Evolutionary conservation across 495 filamentous ascomycete genomes (phyloP), one percentile per base, ranked within the genome.

Genomic region (Lasiosphaeria hispida): DNA sequence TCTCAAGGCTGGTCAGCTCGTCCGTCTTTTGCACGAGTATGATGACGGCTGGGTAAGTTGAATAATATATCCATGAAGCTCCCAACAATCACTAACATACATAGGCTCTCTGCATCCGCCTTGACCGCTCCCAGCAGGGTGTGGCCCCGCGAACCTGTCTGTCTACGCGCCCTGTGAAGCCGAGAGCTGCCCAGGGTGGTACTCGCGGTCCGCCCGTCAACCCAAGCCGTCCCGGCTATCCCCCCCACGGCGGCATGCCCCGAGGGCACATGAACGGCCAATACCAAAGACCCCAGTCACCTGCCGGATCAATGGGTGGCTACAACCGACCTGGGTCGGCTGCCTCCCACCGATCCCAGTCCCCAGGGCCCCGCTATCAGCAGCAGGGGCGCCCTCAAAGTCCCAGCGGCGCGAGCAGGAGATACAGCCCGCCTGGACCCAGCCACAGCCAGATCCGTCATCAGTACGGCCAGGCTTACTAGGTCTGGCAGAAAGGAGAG

Each of bases 1-100:
- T 42, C 83, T 99, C 10, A 80, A 75, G 41, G 79, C 85, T 44
- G 94, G 94, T 61, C 83, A 91, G 53, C 79, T 99, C 4, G 88
- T 97, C 33, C 81, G 93, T 53, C 77, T 99, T 59, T 71, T 97
- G 37, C 91, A 97, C 62, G 93, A 96, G 72, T 99, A 97, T 70
- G 95, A 99, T 69, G 94, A 99, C 77, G 94, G 94, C 69, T 99
- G 94, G 94, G 89, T 91, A 85, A 80, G 87, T 80, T 33, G 2
- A n/a, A 30, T 30, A 30, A 30, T 11, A 14, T 18, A 4, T 4
- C 34, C 7, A 7, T 8, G 3, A 10, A 19, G 8, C 10, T 48
- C 33, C 59, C 7, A 41, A 38, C 11, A 34, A 23, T 38, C 55
- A 64, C 79, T 82, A 79, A 85, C 67, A 17, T 60, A n/a, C 7